A percentile compares a stretch with the other conserved stretches of the same genome.
Conservation (phyloP, 2,329 filamentous ascomycete species). For the Hypocreales sp. region DNA sequence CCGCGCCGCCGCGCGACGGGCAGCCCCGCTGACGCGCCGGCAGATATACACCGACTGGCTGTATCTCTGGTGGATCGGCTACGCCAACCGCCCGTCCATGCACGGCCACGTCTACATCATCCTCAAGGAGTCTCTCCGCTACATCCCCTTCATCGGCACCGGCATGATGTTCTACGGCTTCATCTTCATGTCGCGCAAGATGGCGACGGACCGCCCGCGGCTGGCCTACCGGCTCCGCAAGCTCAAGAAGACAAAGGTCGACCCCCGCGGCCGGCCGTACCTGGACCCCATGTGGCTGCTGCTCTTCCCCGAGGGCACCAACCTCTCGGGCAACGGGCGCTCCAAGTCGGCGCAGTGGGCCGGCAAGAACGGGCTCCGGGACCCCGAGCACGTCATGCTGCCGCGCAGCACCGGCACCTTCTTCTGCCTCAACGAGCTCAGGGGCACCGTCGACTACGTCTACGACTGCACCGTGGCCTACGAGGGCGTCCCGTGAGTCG, state of each 20-base stretch:
- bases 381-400: slow-evolving; percentile 59
- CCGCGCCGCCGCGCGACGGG: background rate
- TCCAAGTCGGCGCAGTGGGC: slow-evolving; percentile 62
- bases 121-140: slow-evolving; percentile 72
- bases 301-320: slow-evolving; percentile 79
- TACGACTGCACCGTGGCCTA: slow-evolving; percentile 95
- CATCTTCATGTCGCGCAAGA: slow-evolving; percentile 84
- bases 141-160: slow-evolving; percentile 63
- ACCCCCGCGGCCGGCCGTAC: slow-evolving; percentile 37
- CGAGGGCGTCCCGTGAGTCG: slow-evolving; percentile 74
- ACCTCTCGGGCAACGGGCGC: slow-evolving; percentile 55
- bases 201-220: slow-evolving; percentile 64
- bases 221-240: slow-evolving; percentile 59
- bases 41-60: slow-evolving; percentile 82
- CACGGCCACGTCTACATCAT: slow-evolving; percentile 85
- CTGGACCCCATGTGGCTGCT: slow-evolving; percentile 79
- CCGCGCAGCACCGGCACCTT: slow-evolving; percentile 68
- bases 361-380: slow-evolving; percentile 55
- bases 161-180: slow-evolving; percentile 80
- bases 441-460: slow-evolving; percentile 61
- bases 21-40: slow-evolving; percentile 6
- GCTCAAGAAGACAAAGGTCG: slow-evolving; percentile 42
- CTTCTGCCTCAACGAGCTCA: slow-evolving; percentile 65
- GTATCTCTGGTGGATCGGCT: slow-evolving; percentile 89
- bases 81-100: slow-evolving; percentile 58